Conservation (phyloP, 768 basidiomycete genomes). For the Pleurotus citrinopileatus region DNA sequence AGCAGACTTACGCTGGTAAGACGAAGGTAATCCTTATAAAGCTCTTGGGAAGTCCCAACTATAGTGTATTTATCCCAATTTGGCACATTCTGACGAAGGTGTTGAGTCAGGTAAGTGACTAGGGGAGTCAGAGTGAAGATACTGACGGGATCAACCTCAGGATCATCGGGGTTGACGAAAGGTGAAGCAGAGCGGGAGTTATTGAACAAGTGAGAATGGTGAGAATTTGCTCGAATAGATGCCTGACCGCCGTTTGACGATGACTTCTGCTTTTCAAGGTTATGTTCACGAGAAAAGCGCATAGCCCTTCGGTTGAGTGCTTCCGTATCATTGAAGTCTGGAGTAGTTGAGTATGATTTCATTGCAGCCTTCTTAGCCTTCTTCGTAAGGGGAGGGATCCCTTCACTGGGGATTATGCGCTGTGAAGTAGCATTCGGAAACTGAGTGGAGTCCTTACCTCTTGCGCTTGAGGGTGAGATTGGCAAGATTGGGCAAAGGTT, state of each 20-base stretch:
- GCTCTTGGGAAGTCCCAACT: constrained; percentile 82
- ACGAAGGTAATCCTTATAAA: constrained; percentile 96
- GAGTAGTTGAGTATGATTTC: constrained; percentile 41
- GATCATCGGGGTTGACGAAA: constrained; percentile 55
- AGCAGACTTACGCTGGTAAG: constrained; percentile 71
- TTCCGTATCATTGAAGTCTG: constrained; percentile 52
- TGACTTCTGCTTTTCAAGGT: constrained; percentile 72
- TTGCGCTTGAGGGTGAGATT: constrained; percentile 66
- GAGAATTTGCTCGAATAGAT: constrained; percentile 43
- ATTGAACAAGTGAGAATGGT: constrained; percentile 53
- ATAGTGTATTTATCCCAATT: constrained; percentile 97
- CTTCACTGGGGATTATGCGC: constrained; percentile 29
- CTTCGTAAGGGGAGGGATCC: constrained; percentile 37
- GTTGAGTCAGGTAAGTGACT: background rate
- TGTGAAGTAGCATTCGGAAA: background rate
- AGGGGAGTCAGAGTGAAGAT: constrained; percentile 1
- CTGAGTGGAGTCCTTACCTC: constrained; percentile 38
- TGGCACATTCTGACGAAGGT: constrained; percentile 82
- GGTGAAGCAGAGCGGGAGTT: constrained; percentile 51
- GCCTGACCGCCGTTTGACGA: constrained; percentile 32
- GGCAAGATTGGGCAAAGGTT: constrained; percentile 49
- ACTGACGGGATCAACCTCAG: constrained; percentile 71
- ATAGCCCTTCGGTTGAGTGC: constrained; percentile 76
- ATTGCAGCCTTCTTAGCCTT: constrained; percentile 56
- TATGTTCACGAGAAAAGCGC: constrained; percentile 89